phyloP scores from a whole-genome alignment of 345 rosid genomes.

The Conringia planisiliqua region DNA sequence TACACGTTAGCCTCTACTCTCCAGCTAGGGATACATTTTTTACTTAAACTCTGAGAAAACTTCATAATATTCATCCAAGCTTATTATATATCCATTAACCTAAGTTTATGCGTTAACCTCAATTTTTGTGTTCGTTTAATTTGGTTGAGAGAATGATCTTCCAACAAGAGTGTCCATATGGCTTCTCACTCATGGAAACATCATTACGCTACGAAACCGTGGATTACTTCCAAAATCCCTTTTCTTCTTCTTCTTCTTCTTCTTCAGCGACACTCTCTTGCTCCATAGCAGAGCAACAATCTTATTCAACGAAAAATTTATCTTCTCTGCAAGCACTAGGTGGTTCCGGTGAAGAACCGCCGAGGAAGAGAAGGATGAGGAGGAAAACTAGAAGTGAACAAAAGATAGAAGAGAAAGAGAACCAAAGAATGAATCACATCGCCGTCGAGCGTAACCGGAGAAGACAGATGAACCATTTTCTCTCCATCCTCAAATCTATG shows the following conservation, averaged over 20 bases:
- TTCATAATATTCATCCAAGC: background rate
- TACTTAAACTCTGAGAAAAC: background rate
- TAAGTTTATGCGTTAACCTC: background rate
- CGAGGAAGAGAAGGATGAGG: conserved; percentile 38
- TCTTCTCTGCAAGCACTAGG: conserved; percentile 1
- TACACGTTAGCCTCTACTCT: background rate
- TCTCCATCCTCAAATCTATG: conserved; percentile 51
- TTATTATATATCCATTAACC: background rate
- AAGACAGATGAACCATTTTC: conserved; percentile 68
- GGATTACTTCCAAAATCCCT: background rate
- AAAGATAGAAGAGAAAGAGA: conserved; percentile 54
- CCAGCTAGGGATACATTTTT: conserved; percentile 3
- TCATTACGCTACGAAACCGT: background rate
- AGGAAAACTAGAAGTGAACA: conserved; percentile 39
- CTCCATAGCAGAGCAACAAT: conserved; percentile 16
- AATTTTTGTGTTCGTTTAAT: background rate
- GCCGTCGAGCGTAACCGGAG: conserved; percentile 69
- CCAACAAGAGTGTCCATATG: background rate
- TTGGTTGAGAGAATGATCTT: background rate
- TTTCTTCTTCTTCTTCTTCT: background rate
- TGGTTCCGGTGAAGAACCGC: background rate
- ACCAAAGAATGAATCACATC: conserved; percentile 69
- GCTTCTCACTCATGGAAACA: background rate
- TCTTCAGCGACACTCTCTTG: conserved; percentile 6
- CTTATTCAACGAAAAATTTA: background rate